phyloP scores from a whole-genome alignment of 345 rosid genomes.

The Pistacia vera region DNA sequence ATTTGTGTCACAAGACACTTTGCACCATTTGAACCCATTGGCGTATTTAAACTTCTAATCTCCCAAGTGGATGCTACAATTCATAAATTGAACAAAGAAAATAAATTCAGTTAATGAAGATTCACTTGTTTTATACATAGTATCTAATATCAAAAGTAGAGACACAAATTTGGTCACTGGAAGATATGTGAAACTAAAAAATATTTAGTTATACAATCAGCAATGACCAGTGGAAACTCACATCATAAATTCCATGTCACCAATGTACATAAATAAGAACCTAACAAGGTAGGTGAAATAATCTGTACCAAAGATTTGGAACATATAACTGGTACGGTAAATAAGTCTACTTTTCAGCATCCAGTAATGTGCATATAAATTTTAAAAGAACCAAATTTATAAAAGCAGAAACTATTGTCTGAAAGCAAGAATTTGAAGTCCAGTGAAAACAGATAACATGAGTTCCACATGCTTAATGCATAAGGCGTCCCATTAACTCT shows the following conservation, averaged over 20 bases:
- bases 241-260: not conserved
- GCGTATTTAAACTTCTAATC: slow-evolving; percentile 61
- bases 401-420: not conserved
- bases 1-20: slow-evolving; percentile 84
- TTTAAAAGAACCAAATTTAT: not conserved
- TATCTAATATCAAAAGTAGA: not conserved
- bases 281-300: not conserved
- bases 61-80: slow-evolving; percentile 95
- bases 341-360: slow-evolving; percentile 2
- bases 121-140: not conserved
- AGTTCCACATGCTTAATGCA: slow-evolving; percentile 3
- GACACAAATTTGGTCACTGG: not conserved
- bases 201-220: not conserved
- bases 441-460: not conserved
- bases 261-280: not conserved
- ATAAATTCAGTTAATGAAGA: slow-evolving; percentile 7
- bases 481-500: not conserved
- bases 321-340: not conserved
- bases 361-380: not conserved
- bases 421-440: not conserved
- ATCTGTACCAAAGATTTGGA: not conserved
- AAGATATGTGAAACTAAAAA: slow-evolving; percentile 7
- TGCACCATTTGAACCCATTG: slow-evolving; percentile 56
- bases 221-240: slow-evolving; percentile 1
- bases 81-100: slow-evolving; percentile 19